These are phyloP conservation scores for Monosporozyma siamensis DNA, from an alignment of 805 yeast genomes.

Conservation along the genomic window DNA sequence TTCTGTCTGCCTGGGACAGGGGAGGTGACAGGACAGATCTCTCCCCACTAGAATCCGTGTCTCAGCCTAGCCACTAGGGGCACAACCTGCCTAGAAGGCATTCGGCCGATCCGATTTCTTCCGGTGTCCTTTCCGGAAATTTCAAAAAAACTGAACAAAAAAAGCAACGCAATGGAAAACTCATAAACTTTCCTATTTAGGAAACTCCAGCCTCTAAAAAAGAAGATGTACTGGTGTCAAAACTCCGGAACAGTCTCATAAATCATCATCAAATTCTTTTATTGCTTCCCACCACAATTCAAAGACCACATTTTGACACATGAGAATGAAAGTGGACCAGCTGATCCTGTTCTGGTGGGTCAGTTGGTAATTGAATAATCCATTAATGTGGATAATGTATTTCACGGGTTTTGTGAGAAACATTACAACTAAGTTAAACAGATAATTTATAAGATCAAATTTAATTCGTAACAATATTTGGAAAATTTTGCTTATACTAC, in stretches of 20 bases:
- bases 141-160: no score
- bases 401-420: background rate
- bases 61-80: no score
- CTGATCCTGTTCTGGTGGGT: background rate
- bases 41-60: no score
- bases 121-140: no score
- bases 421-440: background rate
- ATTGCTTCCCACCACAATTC: background rate
- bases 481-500: background rate
- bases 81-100: no score
- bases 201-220: no score
- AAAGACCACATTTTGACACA: background rate
- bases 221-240: background rate
- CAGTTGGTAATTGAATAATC: background rate
- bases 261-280: background rate
- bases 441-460: background rate
- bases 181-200: no score
- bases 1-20: no score
- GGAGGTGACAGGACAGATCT: no score
- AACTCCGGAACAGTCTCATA: background rate
- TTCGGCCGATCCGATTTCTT: no score
- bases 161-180: no score
- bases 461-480: background rate
- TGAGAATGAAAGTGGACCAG: background rate
- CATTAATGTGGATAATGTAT: slow-evolving; percentile 1